phyloP scores from a whole-genome alignment of 371 early-diverging fungal genomes.

The Saksenaea vasiformis region DNA sequence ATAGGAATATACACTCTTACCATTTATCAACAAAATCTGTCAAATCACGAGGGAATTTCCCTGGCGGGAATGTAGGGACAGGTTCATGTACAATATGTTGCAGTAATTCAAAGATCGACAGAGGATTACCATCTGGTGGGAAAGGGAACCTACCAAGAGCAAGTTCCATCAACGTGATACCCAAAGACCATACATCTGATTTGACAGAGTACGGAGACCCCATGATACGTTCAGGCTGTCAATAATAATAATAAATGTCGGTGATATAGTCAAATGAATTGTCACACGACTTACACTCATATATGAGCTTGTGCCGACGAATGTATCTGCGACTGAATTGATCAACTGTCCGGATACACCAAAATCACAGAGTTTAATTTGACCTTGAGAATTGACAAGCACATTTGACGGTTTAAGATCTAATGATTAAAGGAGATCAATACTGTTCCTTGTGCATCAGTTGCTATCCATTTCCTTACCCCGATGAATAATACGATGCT shows the following conservation, averaged over 20 bases:
- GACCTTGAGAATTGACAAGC: slow-evolving; percentile 76
- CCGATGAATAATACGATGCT: slow-evolving; percentile 87
- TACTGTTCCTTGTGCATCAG: neutral
- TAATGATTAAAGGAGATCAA: slow-evolving; percentile 16
- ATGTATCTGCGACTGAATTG: slow-evolving; percentile 86
- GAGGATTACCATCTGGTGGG: slow-evolving; percentile 70
- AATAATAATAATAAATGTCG: slow-evolving; percentile 9
- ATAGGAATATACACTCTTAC: slow-evolving; percentile 33
- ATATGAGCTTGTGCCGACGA: slow-evolving; percentile 90
- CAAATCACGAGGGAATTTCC: slow-evolving; percentile 72
- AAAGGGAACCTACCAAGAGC: slow-evolving; percentile 92
- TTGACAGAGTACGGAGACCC: slow-evolving; percentile 89
- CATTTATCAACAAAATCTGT: slow-evolving; percentile 79
- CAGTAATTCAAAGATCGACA: slow-evolving; percentile 89
- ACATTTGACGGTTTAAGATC: slow-evolving; percentile 86
- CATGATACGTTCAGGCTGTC: slow-evolving; percentile 94
- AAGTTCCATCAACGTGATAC: slow-evolving; percentile 91
- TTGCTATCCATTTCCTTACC: slow-evolving; percentile 36
- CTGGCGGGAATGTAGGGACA: slow-evolving; percentile 78
- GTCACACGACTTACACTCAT: slow-evolving; percentile 74
- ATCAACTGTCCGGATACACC: slow-evolving; percentile 84
- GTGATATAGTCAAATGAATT: neutral
- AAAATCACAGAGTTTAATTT: slow-evolving; percentile 91
- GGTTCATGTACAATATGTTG: slow-evolving; percentile 93
- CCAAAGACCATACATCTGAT: slow-evolving; percentile 96